Evolutionary conservation across 176 grass and related monocot genomes (phyloP), one percentile per base, ranked within the genome.

Genomic region (Raddia guianensis): DNA sequence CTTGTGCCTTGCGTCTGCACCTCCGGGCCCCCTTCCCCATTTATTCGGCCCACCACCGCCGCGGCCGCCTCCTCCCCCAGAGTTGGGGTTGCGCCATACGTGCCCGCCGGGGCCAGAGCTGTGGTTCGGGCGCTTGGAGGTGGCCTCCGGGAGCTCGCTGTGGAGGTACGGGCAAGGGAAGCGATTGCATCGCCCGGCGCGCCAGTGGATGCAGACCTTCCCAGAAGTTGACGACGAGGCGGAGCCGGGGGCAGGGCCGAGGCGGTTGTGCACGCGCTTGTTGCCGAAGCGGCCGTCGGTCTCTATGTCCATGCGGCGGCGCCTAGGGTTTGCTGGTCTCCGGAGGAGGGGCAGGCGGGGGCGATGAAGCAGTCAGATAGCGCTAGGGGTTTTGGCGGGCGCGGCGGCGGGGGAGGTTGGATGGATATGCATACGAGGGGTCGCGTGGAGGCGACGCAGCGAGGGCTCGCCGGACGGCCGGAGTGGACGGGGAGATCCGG

Each of bases 121-220:
- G 60, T 84, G 90, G 85, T 90, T 89, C 15, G 80, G 40, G 50
- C 89, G 83, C 81, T 74, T 91, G 75, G 88, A 68, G 8, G 87
- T 65, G 50, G 19, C 88, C 12, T 87, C 81, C 12, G 87, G 82
- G 14, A 86, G 85, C 81, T 99, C 93, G 85, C 97, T 96, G 34
- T 99, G 97, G 51, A 99, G 93, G 82, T 75, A 99, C 44, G 90
- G 82, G 86, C 97, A 99, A 12, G 90, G 93, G 87, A 93, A 92
- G 63, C 93, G 93, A 35, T 86, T 99, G 87, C 97, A 99, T 43
- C 89, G 90, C 58, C 97, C 97, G 2, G 89, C 91, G 66, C 83
- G 89, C 97, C 97, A 99, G 62, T 85, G 87, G 76, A 69, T 86
- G 87, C 97, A 99, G 53, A 99, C 93, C 76, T 83, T 95, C n/a